Evolutionary conservation across 305 asterid species (phyloP).

Genomic region (Fraxinus sp.): DNA sequence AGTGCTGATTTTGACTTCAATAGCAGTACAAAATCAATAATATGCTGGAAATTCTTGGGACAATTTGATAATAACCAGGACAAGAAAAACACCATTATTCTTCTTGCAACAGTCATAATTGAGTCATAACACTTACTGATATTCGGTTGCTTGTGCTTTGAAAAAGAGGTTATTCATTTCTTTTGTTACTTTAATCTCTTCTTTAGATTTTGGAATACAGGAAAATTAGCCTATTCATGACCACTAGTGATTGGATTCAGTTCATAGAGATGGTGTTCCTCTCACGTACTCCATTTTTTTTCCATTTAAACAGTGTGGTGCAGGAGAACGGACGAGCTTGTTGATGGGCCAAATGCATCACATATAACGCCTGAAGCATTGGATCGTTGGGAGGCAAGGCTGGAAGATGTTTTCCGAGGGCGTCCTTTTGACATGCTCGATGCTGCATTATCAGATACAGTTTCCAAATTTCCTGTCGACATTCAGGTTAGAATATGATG

Average conservation of each 20-base stretch:
- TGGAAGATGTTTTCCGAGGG: constrained; percentile 80
- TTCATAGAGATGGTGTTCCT: not conserved
- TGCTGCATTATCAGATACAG: constrained; percentile 91
- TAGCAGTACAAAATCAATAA: not conserved
- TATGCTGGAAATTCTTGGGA: not conserved
- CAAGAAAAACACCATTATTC: not conserved
- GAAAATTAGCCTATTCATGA: not conserved
- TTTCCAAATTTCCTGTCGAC: constrained; percentile 73
- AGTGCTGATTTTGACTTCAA: not conserved
- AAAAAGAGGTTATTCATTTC: not conserved
- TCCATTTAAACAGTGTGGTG: constrained; percentile 73
- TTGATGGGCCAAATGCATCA: constrained; percentile 98
- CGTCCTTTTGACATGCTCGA: constrained; percentile 95
- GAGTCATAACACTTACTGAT: not conserved
- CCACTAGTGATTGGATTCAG: not conserved
- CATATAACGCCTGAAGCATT: constrained; percentile 86
- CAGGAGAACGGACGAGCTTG: constrained; percentile 95
- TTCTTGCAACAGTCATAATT: not conserved
- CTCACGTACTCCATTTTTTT: not conserved
- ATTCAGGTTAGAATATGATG: constrained; percentile 62
- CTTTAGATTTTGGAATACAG: not conserved
- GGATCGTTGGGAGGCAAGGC: constrained; percentile 89
- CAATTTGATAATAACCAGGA: not conserved
- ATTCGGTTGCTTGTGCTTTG: not conserved
- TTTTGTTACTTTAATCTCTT: not conserved